A percentile compares a stretch with the other conserved stretches of the same genome.
Evolutionary conservation across 139 green algal genomes (phyloP).

Genomic region (Limnomonas spitsbergensis): DNA sequence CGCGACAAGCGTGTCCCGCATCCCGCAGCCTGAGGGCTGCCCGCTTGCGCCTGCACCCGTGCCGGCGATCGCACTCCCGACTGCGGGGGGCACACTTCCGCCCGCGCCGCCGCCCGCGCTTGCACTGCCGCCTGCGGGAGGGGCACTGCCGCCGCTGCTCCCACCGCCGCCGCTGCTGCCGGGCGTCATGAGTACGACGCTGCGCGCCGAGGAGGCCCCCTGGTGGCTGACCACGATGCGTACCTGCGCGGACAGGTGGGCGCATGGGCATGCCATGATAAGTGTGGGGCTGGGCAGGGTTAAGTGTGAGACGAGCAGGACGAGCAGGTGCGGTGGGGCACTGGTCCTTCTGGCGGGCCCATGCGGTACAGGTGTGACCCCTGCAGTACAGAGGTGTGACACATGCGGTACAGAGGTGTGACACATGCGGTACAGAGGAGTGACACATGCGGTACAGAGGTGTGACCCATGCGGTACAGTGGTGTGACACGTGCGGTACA

Average conservation of each 20-base stretch:
- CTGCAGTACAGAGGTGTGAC: neutral
- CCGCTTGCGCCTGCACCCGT: too few species aligned
- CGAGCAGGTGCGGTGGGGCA: neutral
- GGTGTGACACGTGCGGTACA: too few species aligned
- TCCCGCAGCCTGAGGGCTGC: too few species aligned
- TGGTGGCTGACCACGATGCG: conserved; percentile 76
- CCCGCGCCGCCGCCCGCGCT: neutral
- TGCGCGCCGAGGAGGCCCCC: conserved; percentile 38
- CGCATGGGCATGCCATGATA: neutral
- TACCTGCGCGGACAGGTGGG: conserved; percentile 19
- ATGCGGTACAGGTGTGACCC: neutral
- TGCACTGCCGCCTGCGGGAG: neutral
- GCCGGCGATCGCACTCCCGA: neutral
- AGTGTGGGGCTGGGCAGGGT: neutral
- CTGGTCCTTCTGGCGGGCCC: too few species aligned
- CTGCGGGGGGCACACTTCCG: neutral
- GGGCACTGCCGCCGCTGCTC: neutral
- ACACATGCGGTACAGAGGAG: too few species aligned
- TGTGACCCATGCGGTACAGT: too few species aligned
- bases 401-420: neutral
- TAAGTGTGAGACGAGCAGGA: neutral
- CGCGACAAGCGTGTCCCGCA: conserved; percentile 65
- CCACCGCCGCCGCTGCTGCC: neutral
- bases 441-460: too few species aligned
- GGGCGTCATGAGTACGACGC: conserved; percentile 33